Percentiles rank a stretch among this genome's conserved stretches.
phyloP scores from a whole-genome alignment of 2,329 filamentous ascomycete genomes.

The Penicillium janthinellum region DNA sequence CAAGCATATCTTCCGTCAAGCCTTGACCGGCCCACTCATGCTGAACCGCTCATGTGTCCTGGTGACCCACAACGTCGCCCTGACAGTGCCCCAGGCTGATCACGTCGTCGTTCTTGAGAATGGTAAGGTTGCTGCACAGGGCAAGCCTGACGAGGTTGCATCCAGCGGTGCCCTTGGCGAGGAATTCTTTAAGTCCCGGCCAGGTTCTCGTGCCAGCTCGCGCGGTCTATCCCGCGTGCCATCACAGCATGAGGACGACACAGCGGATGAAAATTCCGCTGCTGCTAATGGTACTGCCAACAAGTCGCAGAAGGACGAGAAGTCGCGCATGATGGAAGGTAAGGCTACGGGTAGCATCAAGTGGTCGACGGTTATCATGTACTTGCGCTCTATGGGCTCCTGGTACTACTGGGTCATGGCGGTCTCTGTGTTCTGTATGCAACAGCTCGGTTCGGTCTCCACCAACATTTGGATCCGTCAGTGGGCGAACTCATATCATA shows the following conservation, averaged over 20 bases:
- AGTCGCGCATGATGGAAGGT: conserved; percentile 63
- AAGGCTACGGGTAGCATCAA: conserved; percentile 89
- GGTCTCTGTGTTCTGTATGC: conserved; percentile 71
- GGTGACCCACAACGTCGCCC: conserved; percentile 91
- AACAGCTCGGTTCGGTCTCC: conserved; percentile 82
- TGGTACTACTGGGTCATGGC: conserved; percentile 94
- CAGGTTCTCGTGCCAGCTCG: conserved; percentile 70
- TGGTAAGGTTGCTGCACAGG: conserved; percentile 75
- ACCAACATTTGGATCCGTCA: conserved; percentile 93
- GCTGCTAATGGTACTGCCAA: conserved; percentile 43
- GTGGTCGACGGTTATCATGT: conserved; percentile 80
- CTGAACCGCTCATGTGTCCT: conserved; percentile 84
- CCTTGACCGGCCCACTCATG: conserved; percentile 89
- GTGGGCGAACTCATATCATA: conserved; percentile 88
- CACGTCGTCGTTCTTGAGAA: conserved; percentile 87
- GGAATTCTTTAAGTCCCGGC: conserved; percentile 74
- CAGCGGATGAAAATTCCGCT: conserved; percentile 34
- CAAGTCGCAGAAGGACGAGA: conserved; percentile 49
- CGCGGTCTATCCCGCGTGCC: conserved; percentile 75
- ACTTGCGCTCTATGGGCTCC: conserved; percentile 86
- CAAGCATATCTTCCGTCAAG: conserved; percentile 96
- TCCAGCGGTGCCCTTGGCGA: conserved; percentile 87
- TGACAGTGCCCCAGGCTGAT: conserved; percentile 78
- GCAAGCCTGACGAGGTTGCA: conserved; percentile 75
- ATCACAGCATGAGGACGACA: conserved; percentile 66